Conservation (phyloP, 441 rosid species). For the Erysimum cheiri region DNA sequence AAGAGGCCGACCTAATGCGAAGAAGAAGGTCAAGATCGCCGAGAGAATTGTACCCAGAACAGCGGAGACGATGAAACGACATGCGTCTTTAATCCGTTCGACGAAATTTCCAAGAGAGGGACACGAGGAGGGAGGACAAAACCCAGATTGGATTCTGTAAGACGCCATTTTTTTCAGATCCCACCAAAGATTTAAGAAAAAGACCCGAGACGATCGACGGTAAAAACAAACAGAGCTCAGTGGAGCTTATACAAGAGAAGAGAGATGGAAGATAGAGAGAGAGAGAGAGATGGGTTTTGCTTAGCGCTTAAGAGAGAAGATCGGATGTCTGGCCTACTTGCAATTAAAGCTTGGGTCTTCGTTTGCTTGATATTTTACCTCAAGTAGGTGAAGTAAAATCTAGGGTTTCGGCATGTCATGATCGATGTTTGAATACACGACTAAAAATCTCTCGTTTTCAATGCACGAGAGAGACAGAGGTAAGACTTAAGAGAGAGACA, state of each 20-base stretch:
- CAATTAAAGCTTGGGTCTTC: slow-evolving; percentile 40
- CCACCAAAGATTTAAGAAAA: slow-evolving; percentile 1
- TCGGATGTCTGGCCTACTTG: slow-evolving; percentile 40
- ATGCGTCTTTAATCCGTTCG: slow-evolving; percentile 61
- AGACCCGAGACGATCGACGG: not conserved
- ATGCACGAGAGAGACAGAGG: slow-evolving; percentile 10
- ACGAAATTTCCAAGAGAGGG: slow-evolving; percentile 58
- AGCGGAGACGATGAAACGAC: slow-evolving; percentile 71
- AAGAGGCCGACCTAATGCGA: slow-evolving; percentile 69
- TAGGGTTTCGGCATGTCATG: slow-evolving; percentile 21
- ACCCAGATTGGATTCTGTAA: slow-evolving; percentile 57
- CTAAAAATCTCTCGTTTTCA: slow-evolving; percentile 11
- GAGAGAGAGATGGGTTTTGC: slow-evolving; percentile 30
- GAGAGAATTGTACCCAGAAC: slow-evolving; percentile 86
- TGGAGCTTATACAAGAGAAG: slow-evolving; percentile 6
- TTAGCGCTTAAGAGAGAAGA: slow-evolving; percentile 45
- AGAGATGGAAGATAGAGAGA: not conserved
- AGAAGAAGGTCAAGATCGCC: slow-evolving; percentile 95
- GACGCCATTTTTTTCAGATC: slow-evolving; percentile 41
- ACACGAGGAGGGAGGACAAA: slow-evolving; percentile 48
- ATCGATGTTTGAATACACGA: slow-evolving; percentile 15
- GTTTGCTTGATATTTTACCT: slow-evolving; percentile 31
- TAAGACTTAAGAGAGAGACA: not conserved
- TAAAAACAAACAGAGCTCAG: slow-evolving; percentile 23
- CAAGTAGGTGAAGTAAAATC: slow-evolving; percentile 38